phyloP scores from a whole-genome alignment of 768 basidiomycete species.

The Phylloporus arenicola region DNA sequence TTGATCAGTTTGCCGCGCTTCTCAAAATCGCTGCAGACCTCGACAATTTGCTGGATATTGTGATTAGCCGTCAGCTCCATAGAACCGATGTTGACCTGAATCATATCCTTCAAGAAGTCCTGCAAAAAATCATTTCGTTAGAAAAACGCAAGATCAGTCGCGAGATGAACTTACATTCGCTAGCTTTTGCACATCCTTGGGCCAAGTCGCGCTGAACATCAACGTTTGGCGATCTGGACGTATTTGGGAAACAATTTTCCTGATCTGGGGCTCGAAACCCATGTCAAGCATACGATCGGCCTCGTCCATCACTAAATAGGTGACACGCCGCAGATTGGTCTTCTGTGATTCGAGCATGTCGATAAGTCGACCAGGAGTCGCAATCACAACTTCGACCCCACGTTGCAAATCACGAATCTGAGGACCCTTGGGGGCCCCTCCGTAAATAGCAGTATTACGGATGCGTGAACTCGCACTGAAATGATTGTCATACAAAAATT shows the following conservation, averaged over 20 bases:
- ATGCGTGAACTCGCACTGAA: slow-evolving; percentile 83
- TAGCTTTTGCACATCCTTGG: slow-evolving; percentile 97
- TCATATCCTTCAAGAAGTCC: slow-evolving; percentile 96
- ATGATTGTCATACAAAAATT: slow-evolving; percentile 2
- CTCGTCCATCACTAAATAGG: slow-evolving; percentile 98
- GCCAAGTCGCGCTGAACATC: slow-evolving; percentile 99
- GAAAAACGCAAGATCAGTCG: not conserved
- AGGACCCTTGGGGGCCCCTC: slow-evolving; percentile 96
- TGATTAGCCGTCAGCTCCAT: slow-evolving; percentile 98
- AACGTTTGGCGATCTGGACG: slow-evolving; percentile 97
- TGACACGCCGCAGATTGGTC: slow-evolving; percentile 93
- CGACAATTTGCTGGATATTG: slow-evolving; percentile 93
- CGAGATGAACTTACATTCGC: slow-evolving; percentile 55
- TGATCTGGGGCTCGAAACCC: slow-evolving; percentile 99
- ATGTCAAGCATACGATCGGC: slow-evolving; percentile 99
- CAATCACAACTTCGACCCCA: slow-evolving; percentile 96
- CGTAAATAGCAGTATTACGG: slow-evolving; percentile 97
- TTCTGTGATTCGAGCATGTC: slow-evolving; percentile 98
- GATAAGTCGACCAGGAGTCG: slow-evolving; percentile 99
- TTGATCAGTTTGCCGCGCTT: slow-evolving; percentile 95
- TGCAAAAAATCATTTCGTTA: slow-evolving; percentile 25
- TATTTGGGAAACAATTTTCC: slow-evolving; percentile 96
- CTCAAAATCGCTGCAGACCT: slow-evolving; percentile 96
- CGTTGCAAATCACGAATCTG: slow-evolving; percentile 97
- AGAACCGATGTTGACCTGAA: slow-evolving; percentile 98